Base-by-base conservation (phyloP, 768 basidiomycete species). In the Goffeauzyma gilvescens region DNA sequence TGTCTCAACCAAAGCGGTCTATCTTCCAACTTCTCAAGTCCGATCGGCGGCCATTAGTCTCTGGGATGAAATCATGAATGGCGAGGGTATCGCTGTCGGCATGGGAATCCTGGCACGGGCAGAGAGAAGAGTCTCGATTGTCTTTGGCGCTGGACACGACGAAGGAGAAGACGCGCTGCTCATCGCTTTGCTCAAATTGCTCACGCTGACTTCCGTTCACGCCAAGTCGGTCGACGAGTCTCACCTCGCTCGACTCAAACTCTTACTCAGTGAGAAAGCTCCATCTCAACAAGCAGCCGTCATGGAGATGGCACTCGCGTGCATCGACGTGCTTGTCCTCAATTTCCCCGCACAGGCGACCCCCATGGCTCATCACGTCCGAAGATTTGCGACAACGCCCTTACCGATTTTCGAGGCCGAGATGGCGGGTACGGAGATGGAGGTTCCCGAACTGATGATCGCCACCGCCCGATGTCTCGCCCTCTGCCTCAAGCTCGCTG, bases 391-490 rank as follows among this genome's bases (percentile, higher is more conserved):
- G 12, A 83, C 82, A 2, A 79, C 82, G 0, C 86, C 87, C 10
- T 65, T 87, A 18, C 75, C 81, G 0, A 78, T 86, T 27, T 89
- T 93, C 54, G 83, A 89, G 53, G 79, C 79, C 50, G 78, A 81
- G 49, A 85, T 84, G 45, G 52, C 50, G 57, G 72, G 72, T 6
- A 71, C 74, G 5, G 78, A 80, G 46, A 74, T 71, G 27, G 73
- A 78, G 20, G 75, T 81, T 0, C 79, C 82, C 1, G 78, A 81
- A 0, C 76, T 85, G 1, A 67, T 93, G 13, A 71, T 72, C 17
- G 81, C 86, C 1, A 85, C 87, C 9, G 84, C 87, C 2, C 84
- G 81, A 60, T 86, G 85, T 52, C 71, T 95, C 23, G 82, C 84
- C 2, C 68, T 85, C 33, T 93, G 87, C 62, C 79, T 96, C 46